Conservation (phyloP, 352 stramenopile species). For the Globisporangium viniferum region DNA sequence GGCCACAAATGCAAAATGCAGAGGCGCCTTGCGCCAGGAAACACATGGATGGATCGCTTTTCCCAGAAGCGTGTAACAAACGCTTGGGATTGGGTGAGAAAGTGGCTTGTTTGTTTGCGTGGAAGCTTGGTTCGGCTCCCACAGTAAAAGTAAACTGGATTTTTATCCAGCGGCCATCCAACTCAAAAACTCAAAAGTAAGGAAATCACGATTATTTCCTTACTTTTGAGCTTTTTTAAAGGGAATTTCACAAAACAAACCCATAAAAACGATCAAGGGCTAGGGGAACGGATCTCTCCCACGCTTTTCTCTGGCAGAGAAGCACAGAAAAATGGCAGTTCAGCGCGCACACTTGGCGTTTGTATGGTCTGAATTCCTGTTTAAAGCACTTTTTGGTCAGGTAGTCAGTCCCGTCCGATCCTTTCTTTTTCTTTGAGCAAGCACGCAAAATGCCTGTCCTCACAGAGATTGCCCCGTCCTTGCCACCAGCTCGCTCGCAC, state of each 20-base stretch:
- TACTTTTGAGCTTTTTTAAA: no score
- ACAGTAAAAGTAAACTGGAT: conserved; percentile 3
- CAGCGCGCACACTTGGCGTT: neutral
- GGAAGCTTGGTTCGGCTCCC: neutral
- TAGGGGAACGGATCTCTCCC: no score
- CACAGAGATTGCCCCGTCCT: no score
- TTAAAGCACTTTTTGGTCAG: conserved; percentile 3
- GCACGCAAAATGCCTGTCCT: no score
- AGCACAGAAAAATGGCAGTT: neutral
- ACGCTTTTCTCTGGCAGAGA: neutral
- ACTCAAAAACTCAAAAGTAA: no score
- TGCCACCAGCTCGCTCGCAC: no score
- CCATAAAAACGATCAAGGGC: no score
- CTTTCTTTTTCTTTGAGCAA: no score
- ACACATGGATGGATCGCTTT: conserved; percentile 6
- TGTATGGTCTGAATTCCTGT: neutral
- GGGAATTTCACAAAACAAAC: no score
- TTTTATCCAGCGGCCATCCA: neutral
- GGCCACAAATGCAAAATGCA: neutral
- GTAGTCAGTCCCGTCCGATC: neutral
- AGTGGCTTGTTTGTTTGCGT: neutral
- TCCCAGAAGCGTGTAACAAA: neutral
- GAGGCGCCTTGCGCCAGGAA: conserved; percentile 1
- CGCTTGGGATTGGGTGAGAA: neutral
- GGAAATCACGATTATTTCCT: no score